These are phyloP conservation scores for Aspergillus vadensis DNA, from an alignment of 2,329 filamentous ascomycete species.

Conservation along the genomic window DNA sequence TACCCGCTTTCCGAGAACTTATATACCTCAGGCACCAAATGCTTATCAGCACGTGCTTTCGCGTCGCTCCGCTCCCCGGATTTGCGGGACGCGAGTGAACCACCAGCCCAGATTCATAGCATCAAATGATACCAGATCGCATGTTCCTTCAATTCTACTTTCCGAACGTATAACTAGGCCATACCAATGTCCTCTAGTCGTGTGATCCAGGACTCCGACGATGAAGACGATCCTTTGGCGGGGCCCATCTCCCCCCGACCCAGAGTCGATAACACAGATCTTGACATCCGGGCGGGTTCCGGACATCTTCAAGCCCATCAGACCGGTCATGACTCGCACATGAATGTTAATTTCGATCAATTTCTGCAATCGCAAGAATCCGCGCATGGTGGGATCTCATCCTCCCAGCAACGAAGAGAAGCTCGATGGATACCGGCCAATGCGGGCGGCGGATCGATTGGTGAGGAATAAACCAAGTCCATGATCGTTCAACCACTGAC, in stretches of 20 bases:
- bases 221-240: slow-evolving; percentile 41
- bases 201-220: slow-evolving; percentile 50
- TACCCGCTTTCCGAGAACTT: background rate
- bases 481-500: background rate
- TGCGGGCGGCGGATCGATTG: slow-evolving; percentile 33
- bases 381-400: slow-evolving; percentile 20
- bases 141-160: background rate
- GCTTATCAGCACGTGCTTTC: slow-evolving; percentile 37
- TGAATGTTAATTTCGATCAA: slow-evolving; percentile 42
- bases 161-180: background rate
- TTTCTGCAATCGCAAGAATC: slow-evolving; percentile 38
- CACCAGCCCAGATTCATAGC: background rate
- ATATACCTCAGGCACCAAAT: background rate
- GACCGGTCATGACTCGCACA: slow-evolving; percentile 19
- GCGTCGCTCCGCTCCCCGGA: slow-evolving; percentile 22
- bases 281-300: background rate
- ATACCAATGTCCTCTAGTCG: slow-evolving; percentile 37
- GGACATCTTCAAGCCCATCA: slow-evolving; percentile 7
- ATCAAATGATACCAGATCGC: background rate
- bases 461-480: slow-evolving; percentile 24
- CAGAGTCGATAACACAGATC: slow-evolving; percentile 15
- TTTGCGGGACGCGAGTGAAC: slow-evolving; percentile 8
- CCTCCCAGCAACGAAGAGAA: slow-evolving; percentile 38
- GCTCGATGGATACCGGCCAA: slow-evolving; percentile 38
- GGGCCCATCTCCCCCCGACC: slow-evolving; percentile 26